phyloP scores from a whole-genome alignment of 106 monocot species.

The Apostasia shenzhenica region DNA sequence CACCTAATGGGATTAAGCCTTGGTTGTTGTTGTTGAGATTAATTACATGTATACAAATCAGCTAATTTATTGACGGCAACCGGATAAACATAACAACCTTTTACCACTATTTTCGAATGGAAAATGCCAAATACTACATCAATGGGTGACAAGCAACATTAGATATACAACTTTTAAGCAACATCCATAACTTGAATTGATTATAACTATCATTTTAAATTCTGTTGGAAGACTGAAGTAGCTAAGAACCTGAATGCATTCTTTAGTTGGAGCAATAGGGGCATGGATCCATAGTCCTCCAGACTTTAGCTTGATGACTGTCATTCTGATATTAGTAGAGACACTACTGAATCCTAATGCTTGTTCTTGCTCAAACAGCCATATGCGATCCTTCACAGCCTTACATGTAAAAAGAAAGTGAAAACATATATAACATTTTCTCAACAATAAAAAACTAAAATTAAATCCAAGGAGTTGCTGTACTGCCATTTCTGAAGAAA shows the following conservation, averaged over 20 bases:
- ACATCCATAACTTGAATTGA: too few relatives aligned
- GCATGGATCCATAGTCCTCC: conserved; percentile 97
- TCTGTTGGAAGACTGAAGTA: not conserved
- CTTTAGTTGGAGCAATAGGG: conserved; percentile 92
- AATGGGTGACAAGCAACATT: too few relatives aligned
- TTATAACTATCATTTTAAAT: too few relatives aligned
- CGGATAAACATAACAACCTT: too few relatives aligned
- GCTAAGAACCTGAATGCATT: conserved; percentile 83
- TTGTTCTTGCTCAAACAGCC: conserved; percentile 98
- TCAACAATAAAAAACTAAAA: not conserved
- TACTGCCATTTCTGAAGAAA: too few relatives aligned
- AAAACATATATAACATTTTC: not conserved
- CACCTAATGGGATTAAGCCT: too few relatives aligned
- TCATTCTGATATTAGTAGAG: conserved; percentile 96
- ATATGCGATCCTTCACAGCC: conserved; percentile 86
- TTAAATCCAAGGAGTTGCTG: not conserved
- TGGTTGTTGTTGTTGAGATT: not conserved
- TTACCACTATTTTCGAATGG: too few relatives aligned
- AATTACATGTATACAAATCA: not conserved
- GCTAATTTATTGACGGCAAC: too few relatives aligned
- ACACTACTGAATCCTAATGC: conserved; percentile 98
- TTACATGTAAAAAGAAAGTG: conserved; percentile 8
- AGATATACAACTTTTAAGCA: too few relatives aligned
- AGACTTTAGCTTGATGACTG: conserved; percentile 90
- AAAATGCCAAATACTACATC: too few relatives aligned